A percentile compares a stretch with the other conserved stretches of the same genome.
Conservation (phyloP, 805 yeast species). For the Sungouiozyma ichnusensis region DNA sequence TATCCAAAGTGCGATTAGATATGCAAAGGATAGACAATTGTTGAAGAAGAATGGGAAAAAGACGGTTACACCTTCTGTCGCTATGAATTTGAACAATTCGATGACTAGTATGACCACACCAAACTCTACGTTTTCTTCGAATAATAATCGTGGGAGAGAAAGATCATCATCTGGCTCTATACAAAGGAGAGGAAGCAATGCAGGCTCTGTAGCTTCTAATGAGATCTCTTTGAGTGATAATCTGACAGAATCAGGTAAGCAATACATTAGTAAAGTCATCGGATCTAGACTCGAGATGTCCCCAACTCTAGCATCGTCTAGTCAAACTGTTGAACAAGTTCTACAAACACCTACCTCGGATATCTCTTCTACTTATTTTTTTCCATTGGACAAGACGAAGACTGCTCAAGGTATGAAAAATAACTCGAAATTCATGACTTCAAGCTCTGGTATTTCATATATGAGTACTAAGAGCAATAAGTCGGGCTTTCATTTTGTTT, state of each 20-base stretch:
- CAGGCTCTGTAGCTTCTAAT: slow-evolving; percentile 14
- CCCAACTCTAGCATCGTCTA: slow-evolving; percentile 7
- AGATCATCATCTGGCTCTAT: background rate
- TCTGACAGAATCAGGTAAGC: slow-evolving; percentile 25
- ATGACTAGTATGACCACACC: background rate
- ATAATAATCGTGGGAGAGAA: background rate
- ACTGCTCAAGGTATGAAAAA: background rate
- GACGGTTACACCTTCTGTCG: slow-evolving; percentile 14
- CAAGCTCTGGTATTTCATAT: slow-evolving; percentile 7
- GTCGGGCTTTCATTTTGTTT: slow-evolving; percentile 7
- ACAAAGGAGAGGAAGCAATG: slow-evolving; percentile 7
- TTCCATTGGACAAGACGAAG: background rate
- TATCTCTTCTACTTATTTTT: background rate
- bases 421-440: slow-evolving; percentile 3
- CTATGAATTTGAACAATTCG: slow-evolving; percentile 4
- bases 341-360: background rate
- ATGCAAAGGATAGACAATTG: slow-evolving; percentile 57
- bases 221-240: slow-evolving; percentile 22
- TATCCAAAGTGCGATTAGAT: slow-evolving; percentile 80
- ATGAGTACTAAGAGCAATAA: slow-evolving; percentile 3
- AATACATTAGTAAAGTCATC: slow-evolving; percentile 22
- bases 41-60: slow-evolving; percentile 9
- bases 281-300: slow-evolving; percentile 17
- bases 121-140: background rate
- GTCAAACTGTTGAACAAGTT: slow-evolving; percentile 1